phyloP scores from a whole-genome alignment of 1,284 basidiomycete genomes.

The Cystobasidiaceae sp. region DNA sequence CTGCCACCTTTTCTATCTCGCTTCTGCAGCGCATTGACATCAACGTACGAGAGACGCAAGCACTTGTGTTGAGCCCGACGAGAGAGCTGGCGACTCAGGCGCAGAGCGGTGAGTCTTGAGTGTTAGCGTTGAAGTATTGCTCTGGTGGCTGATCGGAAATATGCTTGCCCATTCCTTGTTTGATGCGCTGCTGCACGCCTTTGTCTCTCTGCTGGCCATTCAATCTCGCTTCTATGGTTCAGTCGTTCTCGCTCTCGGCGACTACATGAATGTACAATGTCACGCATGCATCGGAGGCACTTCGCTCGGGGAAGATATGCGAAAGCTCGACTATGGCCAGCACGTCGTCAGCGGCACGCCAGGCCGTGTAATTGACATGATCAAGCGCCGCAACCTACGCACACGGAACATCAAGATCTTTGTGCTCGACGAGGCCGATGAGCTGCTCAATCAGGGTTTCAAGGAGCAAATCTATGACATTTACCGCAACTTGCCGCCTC shows the following conservation, averaged over 20 bases:
- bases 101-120: constrained; percentile 55
- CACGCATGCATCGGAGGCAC: constrained; percentile 99
- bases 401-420: constrained; percentile 99
- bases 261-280: constrained; percentile 98
- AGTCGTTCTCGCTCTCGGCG: constrained; percentile 93
- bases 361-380: constrained; percentile 99
- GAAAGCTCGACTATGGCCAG: constrained; percentile 95
- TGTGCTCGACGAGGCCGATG: constrained; percentile 95
- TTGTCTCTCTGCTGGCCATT: not conserved
- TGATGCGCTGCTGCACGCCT: not conserved
- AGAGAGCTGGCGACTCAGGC: constrained; percentile 96
- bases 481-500: constrained; percentile 95
- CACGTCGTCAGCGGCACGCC: constrained; percentile 98
- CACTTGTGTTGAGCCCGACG: constrained; percentile 88
- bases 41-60: constrained; percentile 90
- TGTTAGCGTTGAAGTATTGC: no score
- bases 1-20: constrained; percentile 68
- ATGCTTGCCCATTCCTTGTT: no score
- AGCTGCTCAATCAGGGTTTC: constrained; percentile 96
- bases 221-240: constrained; percentile 49
- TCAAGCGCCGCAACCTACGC: constrained; percentile 83
- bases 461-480: constrained; percentile 99
- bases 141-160: no score
- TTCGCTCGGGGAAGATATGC: constrained; percentile 94
- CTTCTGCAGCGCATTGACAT: constrained; percentile 82